phyloP scores from a whole-genome alignment of 2,329 filamentous ascomycete species.

The Bipolaris sorokiniana region DNA sequence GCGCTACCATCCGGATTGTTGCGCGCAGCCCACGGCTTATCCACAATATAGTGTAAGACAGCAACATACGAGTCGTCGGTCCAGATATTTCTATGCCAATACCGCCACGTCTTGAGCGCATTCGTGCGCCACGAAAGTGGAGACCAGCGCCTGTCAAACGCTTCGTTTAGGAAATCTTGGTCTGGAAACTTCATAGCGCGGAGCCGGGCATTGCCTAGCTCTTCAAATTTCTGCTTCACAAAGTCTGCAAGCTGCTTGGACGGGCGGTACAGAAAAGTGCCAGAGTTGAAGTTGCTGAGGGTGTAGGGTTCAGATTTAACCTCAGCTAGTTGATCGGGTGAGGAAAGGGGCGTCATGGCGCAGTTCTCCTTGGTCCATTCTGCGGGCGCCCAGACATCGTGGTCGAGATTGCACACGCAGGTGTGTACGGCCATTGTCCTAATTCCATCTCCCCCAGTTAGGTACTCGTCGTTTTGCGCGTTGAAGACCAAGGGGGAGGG shows the following conservation, averaged over 20 bases:
- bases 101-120: conserved; percentile 61
- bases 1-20: conserved; percentile 49
- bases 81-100: conserved; percentile 61
- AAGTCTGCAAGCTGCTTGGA: conserved; percentile 46
- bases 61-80: conserved; percentile 54
- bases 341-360: conserved; percentile 53
- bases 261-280: conserved; percentile 60
- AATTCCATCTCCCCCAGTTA: conserved; percentile 29
- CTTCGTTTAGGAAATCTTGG: conserved; percentile 60
- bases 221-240: conserved; percentile 52
- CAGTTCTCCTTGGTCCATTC: conserved; percentile 59
- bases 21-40: conserved; percentile 61
- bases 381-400: conserved; percentile 57
- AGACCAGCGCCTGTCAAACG: conserved; percentile 55
- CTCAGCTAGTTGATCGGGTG: conserved; percentile 39
- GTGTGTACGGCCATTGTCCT: conserved; percentile 58
- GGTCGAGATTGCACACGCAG: conserved; percentile 61
- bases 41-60: conserved; percentile 61
- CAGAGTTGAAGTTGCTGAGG: conserved; percentile 58
- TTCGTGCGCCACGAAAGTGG: conserved; percentile 59
- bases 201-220: conserved; percentile 43
- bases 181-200: conserved; percentile 59
- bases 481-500: conserved; percentile 50
- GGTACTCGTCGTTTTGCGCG: conserved; percentile 42
- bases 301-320: conserved; percentile 47